Conservation (phyloP, 129 eudicot species). For the Helichrysum umbraculigerum region DNA sequence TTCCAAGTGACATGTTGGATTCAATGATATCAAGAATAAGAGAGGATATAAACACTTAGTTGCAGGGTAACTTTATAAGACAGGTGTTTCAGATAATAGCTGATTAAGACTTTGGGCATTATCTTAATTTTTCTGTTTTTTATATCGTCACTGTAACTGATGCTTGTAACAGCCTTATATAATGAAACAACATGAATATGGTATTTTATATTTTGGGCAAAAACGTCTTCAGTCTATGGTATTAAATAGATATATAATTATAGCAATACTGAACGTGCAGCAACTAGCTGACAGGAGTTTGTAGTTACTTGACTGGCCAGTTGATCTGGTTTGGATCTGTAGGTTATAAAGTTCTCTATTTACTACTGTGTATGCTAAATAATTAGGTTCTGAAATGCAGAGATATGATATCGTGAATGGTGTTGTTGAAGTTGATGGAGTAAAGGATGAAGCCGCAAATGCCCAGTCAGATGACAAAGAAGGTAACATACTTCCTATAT, state of each 20-base stretch:
- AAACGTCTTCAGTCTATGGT: neutral
- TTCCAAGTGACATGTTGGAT: neutral
- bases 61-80: neutral
- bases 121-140: neutral
- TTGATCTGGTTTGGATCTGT: neutral
- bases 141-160: neutral
- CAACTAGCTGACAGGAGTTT: neutral
- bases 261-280: too few relatives aligned
- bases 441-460: slow-evolving; percentile 41
- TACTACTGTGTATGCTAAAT: slow-evolving; percentile 9
- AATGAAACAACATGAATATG: neutral
- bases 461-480: slow-evolving; percentile 49
- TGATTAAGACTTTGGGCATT: neutral
- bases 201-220: neutral
- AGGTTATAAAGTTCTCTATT: neutral
- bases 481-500: slow-evolving; percentile 35
- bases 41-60: too few relatives aligned
- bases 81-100: neutral
- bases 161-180: neutral
- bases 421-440: slow-evolving; percentile 68
- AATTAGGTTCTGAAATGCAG: slow-evolving; percentile 38
- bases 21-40: neutral
- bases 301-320: neutral
- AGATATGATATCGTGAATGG: slow-evolving; percentile 86
- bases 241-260: neutral